Evolutionary conservation across 179 eudicot genomes (phyloP).

Genomic region (Beta corolliflora): DNA sequence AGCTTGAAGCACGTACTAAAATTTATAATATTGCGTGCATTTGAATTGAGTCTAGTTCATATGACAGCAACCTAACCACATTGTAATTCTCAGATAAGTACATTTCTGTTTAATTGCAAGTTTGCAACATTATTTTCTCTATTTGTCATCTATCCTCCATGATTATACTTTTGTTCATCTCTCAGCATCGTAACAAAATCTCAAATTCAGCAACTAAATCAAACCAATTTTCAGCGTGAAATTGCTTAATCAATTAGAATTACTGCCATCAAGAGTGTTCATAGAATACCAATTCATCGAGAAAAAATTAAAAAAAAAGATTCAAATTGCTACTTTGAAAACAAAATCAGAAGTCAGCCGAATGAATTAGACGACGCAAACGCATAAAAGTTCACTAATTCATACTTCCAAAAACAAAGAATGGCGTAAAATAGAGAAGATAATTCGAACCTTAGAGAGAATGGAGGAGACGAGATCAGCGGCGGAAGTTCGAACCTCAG

Average conservation of each 20-base stretch:
- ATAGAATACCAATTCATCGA: background rate
- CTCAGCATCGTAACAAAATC: background rate
- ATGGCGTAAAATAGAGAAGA: too few relatives aligned
- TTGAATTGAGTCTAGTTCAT: too few relatives aligned
- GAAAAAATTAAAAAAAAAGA: background rate
- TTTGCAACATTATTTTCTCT: too few relatives aligned
- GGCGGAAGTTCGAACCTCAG: slow-evolving; percentile 30
- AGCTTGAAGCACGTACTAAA: too few relatives aligned
- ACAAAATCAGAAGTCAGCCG: background rate
- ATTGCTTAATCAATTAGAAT: background rate
- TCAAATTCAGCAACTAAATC: background rate
- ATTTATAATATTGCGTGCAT: too few relatives aligned
- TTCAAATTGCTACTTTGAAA: background rate
- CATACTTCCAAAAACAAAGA: background rate
- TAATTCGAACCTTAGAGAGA: slow-evolving; percentile 50
- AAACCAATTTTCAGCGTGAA: background rate
- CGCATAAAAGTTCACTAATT: background rate
- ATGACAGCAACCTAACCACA: too few relatives aligned
- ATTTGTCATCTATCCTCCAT: background rate
- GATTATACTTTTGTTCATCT: background rate
- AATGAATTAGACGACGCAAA: background rate
- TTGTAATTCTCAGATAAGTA: too few relatives aligned
- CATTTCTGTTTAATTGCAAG: too few relatives aligned
- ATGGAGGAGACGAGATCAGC: slow-evolving; percentile 53
- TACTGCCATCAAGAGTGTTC: background rate